phyloP scores from a whole-genome alignment of 495 filamentous ascomycete genomes.

The Aspergillus affinis region DNA sequence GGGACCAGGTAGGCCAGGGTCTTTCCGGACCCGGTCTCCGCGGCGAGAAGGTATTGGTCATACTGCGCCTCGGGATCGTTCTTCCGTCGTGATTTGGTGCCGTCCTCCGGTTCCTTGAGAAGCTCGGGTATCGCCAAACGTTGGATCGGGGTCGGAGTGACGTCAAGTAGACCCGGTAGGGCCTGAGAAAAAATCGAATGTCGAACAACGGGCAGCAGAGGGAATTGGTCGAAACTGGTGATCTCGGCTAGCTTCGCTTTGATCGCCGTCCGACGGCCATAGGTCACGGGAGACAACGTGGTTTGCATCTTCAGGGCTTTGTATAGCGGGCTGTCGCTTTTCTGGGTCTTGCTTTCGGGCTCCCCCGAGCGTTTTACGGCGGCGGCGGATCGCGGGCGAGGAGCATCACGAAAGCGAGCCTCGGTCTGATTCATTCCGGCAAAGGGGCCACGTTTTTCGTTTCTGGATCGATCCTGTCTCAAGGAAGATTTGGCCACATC shows the following conservation, averaged over 20 bases:
- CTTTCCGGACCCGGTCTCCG: slow-evolving; percentile 96
- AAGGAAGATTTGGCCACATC: slow-evolving; percentile 57
- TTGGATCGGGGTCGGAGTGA: slow-evolving; percentile 85
- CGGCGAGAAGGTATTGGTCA: slow-evolving; percentile 82
- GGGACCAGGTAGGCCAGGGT: slow-evolving; percentile 90
- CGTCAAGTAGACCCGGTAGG: slow-evolving; percentile 66
- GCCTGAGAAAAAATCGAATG: slow-evolving; percentile 70
- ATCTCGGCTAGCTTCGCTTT: slow-evolving; percentile 68
- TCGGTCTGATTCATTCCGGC: slow-evolving; percentile 75
- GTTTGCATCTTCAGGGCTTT: slow-evolving; percentile 97
- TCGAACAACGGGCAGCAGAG: slow-evolving; percentile 69
- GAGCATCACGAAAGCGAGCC: slow-evolving; percentile 53
- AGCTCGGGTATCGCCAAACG: slow-evolving; percentile 80
- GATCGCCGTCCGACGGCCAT: slow-evolving; percentile 64
- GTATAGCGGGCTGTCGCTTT: slow-evolving; percentile 53
- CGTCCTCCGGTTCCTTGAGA: slow-evolving; percentile 45
- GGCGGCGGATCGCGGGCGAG: slow-evolving; percentile 38
- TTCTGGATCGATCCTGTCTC: slow-evolving; percentile 37
- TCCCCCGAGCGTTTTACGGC: slow-evolving; percentile 40
- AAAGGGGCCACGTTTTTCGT: slow-evolving; percentile 61
- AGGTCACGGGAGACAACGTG: slow-evolving; percentile 68
- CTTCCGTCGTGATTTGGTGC: slow-evolving; percentile 27
- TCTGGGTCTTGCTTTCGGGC: slow-evolving; percentile 31
- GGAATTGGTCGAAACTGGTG: slow-evolving; percentile 77
- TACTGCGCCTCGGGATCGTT: slow-evolving; percentile 42